Evolutionary conservation across 1,139 yeast species (phyloP), one percentile per base, ranked within the genome.

Genomic region (Sugiyamaella xylanicola): DNA sequence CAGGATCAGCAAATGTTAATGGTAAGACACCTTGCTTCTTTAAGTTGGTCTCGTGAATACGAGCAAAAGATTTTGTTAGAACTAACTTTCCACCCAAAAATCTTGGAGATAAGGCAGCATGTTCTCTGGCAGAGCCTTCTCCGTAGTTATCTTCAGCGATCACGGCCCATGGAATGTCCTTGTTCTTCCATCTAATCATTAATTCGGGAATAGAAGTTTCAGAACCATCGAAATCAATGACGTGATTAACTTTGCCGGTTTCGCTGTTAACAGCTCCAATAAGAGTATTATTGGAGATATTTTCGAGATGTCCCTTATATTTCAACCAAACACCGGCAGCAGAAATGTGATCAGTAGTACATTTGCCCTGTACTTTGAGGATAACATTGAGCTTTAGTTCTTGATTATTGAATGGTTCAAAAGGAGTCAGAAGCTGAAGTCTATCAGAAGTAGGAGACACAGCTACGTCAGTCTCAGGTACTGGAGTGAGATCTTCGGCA

Each of bases 241-340:
- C 97, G 61, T 80, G 83, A 76, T 93, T 93, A 47, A 91, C 97
- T 74, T 91, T 96, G 57, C 97, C 97, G 37, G 97, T 90, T 75
- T 92, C 99, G 71, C 88, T 89, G 72, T 93, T 93, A 59, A 89
- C 95, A 15, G 99, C 99, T 61, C 99, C 99, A 68, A 93, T 93
- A 66, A 93, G 79, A 5, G 98, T 92, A 77, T 93, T 93, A 77
- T 93, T 82, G 13, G 97, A 88, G 63, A 93, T 93, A 74, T 93
- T 93, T 72, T 92, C 97, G 67, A 93, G 80, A 71, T 93, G 99
- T 17, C 99, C 99, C 77, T 93, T 93, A 77, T 93, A 93, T 77
- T 93, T 93, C 74, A 93, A 82, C 99, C 99, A 93, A n/a, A 86
- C 95, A 69, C 99, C 99, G 37, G 99, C 99, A 43, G 98, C 98